Evolutionary conservation across 2,329 filamentous ascomycete species (phyloP), one percentile per base, ranked within the genome.

Genomic region (Cercospora berteroae): DNA sequence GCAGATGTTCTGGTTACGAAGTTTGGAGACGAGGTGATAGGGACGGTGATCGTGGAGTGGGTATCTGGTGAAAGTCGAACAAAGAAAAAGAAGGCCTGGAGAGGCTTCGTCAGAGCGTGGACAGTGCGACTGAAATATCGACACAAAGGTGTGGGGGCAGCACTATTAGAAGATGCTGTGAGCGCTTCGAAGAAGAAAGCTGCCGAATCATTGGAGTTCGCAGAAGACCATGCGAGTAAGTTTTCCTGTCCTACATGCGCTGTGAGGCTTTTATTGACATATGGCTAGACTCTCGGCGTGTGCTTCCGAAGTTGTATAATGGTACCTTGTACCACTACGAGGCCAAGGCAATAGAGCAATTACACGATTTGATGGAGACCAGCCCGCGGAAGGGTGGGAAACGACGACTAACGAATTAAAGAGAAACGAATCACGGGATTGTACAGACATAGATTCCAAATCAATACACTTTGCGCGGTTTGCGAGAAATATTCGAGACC

Each of bases 81-180:
- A 73, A 79, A 79, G 74, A 74, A 82, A 67, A 80, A 81, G 72
- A 82, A 81, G 71, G 87, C 88, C 39, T 90, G 89, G 62, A 86
- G 85, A 69, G 91, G 89, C 8, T 82, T 93, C 58, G 89, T 97
- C 66, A 87, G 91, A 29, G 93, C 91, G 1, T 97, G 93, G 93
- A 94, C 92, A 1, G 91, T 93, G 1, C 84, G 85, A 75, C 80
- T 88, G 60, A 83, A 84, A 72, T 93, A 92, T 77, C 85, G 93
- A 27, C 83, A 86, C 33, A 87, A 87, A 69, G 92, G 93, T 0
- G 83, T 96, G 25, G 93, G 93, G 2, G 84, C 82, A 48, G 89
- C 88, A 33, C 80, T 97, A 74, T 82, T 97, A 58, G 86, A 90
- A 72, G 90, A 91, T 72, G 92, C 90, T 1, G 88, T 94, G 2